phyloP scores from a whole-genome alignment of 2,329 filamentous ascomycete genomes.

The Exserohilum turcica region DNA sequence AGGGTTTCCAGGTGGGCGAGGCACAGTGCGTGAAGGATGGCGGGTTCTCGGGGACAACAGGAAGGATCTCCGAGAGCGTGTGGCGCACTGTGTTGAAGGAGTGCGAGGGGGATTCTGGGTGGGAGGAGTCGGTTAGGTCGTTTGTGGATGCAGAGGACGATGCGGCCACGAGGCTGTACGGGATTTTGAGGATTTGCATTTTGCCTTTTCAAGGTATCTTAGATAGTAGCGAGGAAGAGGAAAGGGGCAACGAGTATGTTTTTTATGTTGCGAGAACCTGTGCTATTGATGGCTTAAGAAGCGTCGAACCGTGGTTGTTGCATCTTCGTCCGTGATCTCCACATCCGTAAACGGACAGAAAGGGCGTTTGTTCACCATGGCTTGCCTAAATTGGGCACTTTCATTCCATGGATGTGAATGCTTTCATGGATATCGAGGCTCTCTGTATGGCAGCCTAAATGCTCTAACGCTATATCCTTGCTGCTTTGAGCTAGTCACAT shows the following conservation, averaged over 20 bases:
- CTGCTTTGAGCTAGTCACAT: too few species aligned
- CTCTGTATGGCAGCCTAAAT: too few species aligned
- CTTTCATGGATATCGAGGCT: too few species aligned
- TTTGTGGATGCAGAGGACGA: constrained; percentile 8
- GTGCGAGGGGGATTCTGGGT: constrained; percentile 11
- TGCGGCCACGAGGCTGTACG: constrained; percentile 11
- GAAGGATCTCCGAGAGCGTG: constrained; percentile 7
- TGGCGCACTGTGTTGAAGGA: constrained; percentile 23
- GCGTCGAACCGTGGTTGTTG: neutral
- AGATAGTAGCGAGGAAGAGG: neutral
- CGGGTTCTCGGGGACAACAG: constrained; percentile 7
- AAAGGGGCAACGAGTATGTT: too few species aligned
- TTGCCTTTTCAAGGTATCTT: too few species aligned
- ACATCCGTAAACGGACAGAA: neutral
- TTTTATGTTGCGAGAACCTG: neutral
- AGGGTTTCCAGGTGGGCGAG: constrained; percentile 35
- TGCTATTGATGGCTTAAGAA: neutral
- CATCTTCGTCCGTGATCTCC: neutral
- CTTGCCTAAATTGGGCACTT: neutral
- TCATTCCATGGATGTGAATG: too few species aligned
- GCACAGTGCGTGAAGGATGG: constrained; percentile 18
- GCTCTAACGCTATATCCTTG: too few species aligned
- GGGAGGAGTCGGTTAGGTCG: constrained; percentile 9
- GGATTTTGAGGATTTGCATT: constrained; percentile 17
- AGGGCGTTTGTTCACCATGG: neutral